Evolutionary conservation across 768 basidiomycete genomes (phyloP), one percentile per base, ranked within the genome.

Genomic region (Collybia sp.): DNA sequence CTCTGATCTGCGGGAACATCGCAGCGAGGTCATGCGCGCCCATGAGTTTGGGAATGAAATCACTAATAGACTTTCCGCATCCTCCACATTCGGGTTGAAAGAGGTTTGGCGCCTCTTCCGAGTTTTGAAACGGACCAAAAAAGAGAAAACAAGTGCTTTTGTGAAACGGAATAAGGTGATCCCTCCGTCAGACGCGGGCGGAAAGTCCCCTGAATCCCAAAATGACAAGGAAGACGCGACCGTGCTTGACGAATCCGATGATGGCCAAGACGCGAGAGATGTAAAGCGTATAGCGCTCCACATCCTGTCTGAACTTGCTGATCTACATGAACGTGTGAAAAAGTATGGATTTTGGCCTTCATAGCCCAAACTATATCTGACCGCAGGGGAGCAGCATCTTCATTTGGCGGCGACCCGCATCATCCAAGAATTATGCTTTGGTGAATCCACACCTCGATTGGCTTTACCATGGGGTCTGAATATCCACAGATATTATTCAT

Each of bases 271-370:
- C 44, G 61, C 70, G 32, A 63, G 65, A 41, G 73, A 71, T 49
- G 18, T 76, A 5, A 77, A 77, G 56, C 66, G 70, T 9, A 54
- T 65, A 19, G 49, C 64, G 2, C 54, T 85, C 13, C 58, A 67
- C 31, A 30, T 58, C 9, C 30, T 84, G 41, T 67, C 71, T 37
- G 71, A 75, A 34, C 54, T 82, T 30, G 75, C 77, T 8, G 83
- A 86, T 55, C 46, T 83, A 9, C 79, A 83, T 47, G 85, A 87
- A 58, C 68, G 83, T 30, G 50, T 83, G 19, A 76, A 75, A 61
- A 86, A 84, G 84, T 84, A 53, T 20, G 71, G 60, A 10, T 19
- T 30, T 42, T 3, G 34, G 15, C 41, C 5, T 10, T 30, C 11
- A 10, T 15, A 40, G 30, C 25, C 20, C 33, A 17, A 56, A 20